phyloP scores from a whole-genome alignment of 805 yeast genomes.

The Metschnikowia corniflorae region DNA sequence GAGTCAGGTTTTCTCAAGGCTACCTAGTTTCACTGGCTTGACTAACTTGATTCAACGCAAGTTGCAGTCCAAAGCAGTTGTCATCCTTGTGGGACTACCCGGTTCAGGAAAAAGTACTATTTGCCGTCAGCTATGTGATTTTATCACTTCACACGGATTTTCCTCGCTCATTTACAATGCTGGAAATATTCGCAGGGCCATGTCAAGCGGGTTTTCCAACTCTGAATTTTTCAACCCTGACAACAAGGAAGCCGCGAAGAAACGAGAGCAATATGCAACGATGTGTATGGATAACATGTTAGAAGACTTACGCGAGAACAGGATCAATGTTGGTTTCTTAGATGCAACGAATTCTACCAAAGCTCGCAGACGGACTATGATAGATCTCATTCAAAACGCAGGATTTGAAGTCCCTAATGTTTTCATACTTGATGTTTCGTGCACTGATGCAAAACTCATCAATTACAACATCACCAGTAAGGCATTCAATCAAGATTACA shows the following conservation, averaged over 20 bases:
- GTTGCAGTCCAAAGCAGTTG: conserved; percentile 19
- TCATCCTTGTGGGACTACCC: conserved; percentile 40
- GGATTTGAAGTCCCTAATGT: conserved; percentile 33
- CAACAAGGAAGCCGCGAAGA: conserved; percentile 26
- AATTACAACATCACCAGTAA: conserved; percentile 63
- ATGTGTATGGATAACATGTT: conserved; percentile 32
- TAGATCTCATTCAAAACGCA: conserved; percentile 21
- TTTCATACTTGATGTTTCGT: conserved; percentile 56
- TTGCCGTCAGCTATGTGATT: conserved; percentile 30
- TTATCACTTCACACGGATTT: conserved; percentile 11
- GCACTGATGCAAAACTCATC: conserved; percentile 49
- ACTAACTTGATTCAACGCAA: conserved; percentile 14
- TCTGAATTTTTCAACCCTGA: conserved; percentile 39
- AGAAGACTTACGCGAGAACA: conserved; percentile 24
- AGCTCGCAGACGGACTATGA: conserved; percentile 31
- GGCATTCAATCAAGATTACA: conserved; percentile 60
- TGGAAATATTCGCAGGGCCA: conserved; percentile 47
- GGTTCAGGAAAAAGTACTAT: conserved; percentile 42
- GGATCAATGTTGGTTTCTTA: conserved; percentile 35
- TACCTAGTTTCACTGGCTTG: conserved; percentile 14
- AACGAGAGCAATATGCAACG: conserved; percentile 36
- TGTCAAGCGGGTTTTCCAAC: conserved; percentile 23
- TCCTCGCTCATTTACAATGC: conserved; percentile 39
- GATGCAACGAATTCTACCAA: conserved; percentile 43
- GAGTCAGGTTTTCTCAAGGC: conserved; percentile 10